Evolutionary conservation across 1,139 yeast genomes (phyloP), one percentile per base, ranked within the genome.

Genomic region (Zygotorulaspora mrakii): DNA sequence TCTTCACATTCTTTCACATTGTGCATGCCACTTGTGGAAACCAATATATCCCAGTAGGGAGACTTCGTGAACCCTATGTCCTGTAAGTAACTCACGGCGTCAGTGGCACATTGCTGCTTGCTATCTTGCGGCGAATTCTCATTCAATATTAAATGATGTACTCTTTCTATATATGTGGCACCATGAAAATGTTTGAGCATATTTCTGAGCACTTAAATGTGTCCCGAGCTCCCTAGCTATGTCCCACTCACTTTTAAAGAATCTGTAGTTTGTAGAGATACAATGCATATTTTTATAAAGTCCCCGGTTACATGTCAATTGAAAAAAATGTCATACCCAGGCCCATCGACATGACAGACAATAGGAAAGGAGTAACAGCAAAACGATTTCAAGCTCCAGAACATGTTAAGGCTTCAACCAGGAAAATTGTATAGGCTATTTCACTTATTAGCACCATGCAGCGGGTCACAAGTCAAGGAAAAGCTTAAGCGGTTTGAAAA

Each of bases 401-500:
- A 10, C 12, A 43, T 41, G 40, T 24, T 36, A 12, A 33, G 30
- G 22, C 18, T 17, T 11, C 28, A 30, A 23, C 14, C 43, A 37
- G 23, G 14, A 27, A 18, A n/a, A 21, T 14, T 31, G 20, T 13
- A n/a, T 24, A 33, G 38, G 30, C 12, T 17, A 18, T 26, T 42
- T 12, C 46, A 45, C 31, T 17, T 23, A 26, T 24, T 16, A n/a
- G 17, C 28, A 10, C 27, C 35, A 14, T 20, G 30, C 16, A 33
- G 35, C 10, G 49, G 46, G 7, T 48, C 56, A 7, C 50, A 49
- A 18, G 31, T 57, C 3, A 59, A 48, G 40, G 47, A 43, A 18
- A 59, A 54, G 38, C 35, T 58, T 16, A 31, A 33, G 5, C 37
- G 39, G 17, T 42, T 57, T 7, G 50, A 53, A 31, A 47, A 44